Evolutionary conservation across 768 basidiomycete genomes (phyloP).

Genomic region (Wakefieldia striispora): DNA sequence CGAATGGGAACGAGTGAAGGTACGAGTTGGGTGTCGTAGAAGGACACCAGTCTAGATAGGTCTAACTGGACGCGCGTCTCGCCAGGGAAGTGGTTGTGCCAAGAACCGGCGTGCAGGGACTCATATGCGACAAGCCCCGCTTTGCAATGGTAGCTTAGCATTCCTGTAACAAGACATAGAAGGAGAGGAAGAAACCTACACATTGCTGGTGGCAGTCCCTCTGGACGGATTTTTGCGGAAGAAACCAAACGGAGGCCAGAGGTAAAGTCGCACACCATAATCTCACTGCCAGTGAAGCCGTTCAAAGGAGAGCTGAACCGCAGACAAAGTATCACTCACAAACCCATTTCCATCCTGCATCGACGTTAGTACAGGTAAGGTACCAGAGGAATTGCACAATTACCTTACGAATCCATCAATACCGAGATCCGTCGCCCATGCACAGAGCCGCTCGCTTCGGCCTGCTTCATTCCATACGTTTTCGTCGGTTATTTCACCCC

Average conservation of each 20-base stretch:
- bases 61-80: slow-evolving; percentile 22
- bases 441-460: slow-evolving; percentile 29
- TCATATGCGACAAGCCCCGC: background rate
- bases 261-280: slow-evolving; percentile 48
- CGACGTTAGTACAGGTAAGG: background rate
- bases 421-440: slow-evolving; percentile 31
- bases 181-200: background rate
- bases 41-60: slow-evolving; percentile 17
- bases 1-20: slow-evolving; percentile 11
- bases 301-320: background rate
- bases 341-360: slow-evolving; percentile 47
- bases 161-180: too few relatives aligned
- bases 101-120: slow-evolving; percentile 11
- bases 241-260: slow-evolving; percentile 39
- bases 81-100: slow-evolving; percentile 25
- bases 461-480: slow-evolving; percentile 19
- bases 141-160: background rate
- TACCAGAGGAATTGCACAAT: background rate
- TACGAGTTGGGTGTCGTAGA: slow-evolving; percentile 19
- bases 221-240: slow-evolving; percentile 33
- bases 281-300: slow-evolving; percentile 34
- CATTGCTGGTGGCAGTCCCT: background rate
- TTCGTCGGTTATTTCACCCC: slow-evolving; percentile 25
- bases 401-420: slow-evolving; percentile 36
- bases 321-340: slow-evolving; percentile 33